phyloP scores from a whole-genome alignment of 2,329 filamentous ascomycete genomes.

The Cercospora beticola region DNA sequence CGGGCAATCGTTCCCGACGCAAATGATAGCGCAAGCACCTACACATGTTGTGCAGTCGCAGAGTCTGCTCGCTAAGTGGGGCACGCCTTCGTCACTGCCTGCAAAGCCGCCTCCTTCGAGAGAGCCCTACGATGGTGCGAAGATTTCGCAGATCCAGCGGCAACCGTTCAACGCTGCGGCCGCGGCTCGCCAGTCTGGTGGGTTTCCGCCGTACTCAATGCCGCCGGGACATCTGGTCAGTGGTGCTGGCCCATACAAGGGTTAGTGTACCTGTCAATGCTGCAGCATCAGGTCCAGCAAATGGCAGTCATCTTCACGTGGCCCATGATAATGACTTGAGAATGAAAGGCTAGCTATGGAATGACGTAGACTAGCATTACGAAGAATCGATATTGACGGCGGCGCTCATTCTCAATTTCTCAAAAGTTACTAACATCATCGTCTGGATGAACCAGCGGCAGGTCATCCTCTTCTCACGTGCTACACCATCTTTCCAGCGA shows the following conservation, averaged over 20 bases:
- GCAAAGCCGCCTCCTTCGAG: slow-evolving; percentile 54
- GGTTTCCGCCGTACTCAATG: slow-evolving; percentile 4
- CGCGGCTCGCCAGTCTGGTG: slow-evolving; percentile 20
- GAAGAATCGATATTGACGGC: neutral
- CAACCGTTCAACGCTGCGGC: slow-evolving; percentile 25
- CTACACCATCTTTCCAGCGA: neutral
- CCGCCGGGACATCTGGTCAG: slow-evolving; percentile 5
- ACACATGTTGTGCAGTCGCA: slow-evolving; percentile 36
- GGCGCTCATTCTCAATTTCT: neutral
- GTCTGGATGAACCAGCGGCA: neutral
- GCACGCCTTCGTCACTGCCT: slow-evolving; percentile 55
- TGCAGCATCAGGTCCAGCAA: neutral
- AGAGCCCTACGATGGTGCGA: slow-evolving; percentile 30
- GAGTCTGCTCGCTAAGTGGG: slow-evolving; percentile 58
- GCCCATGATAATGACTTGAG: neutral
- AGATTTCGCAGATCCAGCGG: slow-evolving; percentile 23
- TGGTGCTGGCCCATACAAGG: slow-evolving; percentile 7
- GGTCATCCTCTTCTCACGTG: neutral
- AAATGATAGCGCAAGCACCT: slow-evolving; percentile 5
- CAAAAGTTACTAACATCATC: neutral
- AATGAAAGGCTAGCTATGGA: neutral
- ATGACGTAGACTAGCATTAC: neutral
- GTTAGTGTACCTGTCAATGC: neutral
- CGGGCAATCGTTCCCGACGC: slow-evolving; percentile 18
- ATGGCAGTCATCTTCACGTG: neutral